Evolutionary conservation across 805 yeast genomes (phyloP), one percentile per base, ranked within the genome.

Genomic region (Metschnikowia lachancei): DNA sequence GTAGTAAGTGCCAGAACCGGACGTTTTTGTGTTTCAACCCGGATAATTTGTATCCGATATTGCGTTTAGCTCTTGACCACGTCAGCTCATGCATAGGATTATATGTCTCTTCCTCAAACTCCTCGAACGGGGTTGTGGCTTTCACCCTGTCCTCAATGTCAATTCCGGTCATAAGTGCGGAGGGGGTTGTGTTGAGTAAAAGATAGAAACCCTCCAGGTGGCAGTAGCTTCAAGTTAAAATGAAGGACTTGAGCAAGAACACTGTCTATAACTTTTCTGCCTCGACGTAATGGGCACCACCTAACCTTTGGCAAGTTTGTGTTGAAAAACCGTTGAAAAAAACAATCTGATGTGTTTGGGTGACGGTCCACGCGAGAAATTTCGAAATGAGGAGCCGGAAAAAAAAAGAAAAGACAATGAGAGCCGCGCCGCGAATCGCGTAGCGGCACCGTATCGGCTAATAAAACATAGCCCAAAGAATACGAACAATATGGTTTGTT

Each of bases 281-380:
- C 28, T 26, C 28, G 3, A 26, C 6, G 12, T 5, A 5, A 9
- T 9, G 3, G 28, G 28, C 35, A 36, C 37, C 37, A 22, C 41
- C 36, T 16, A 12, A 30, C 41, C 46, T 31, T n/a, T 22, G 31
- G 20, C 40, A 30, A 42, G 20, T 12, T 31, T 30, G 39, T 29
- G 31, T 17, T 12, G 30, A 20, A 41, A 30, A 42, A 20, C 36
- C 32, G 22, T 20, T 7, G 32, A 31, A 30, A 36, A 30, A 34
- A 37, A 41, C 13, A 11, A 11, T 20, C 18, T 2, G 19, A 16
- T 12, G 10, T 14, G 32, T 16, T n/a, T 36, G 41, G 20, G 29
- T 36, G 35, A 32, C 11, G 36, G 31, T 16, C 43, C 47, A 34
- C 43, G 39, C 47, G 43, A 44, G 30, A 33, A 38, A 33, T 34